Evolutionary conservation across 805 yeast genomes (phyloP).

Genomic region (Naumovozyma dairenensis): DNA sequence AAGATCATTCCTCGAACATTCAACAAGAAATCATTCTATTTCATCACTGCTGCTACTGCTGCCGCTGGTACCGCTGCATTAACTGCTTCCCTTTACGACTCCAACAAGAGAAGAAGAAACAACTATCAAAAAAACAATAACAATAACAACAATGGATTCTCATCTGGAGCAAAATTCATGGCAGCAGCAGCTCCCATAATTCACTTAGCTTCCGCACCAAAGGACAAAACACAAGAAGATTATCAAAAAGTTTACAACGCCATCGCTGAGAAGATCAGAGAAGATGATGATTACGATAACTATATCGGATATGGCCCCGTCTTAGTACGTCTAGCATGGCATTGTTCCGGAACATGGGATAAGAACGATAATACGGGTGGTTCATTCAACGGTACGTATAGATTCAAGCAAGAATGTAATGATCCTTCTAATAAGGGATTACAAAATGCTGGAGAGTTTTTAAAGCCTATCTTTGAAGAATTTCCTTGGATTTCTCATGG

Average conservation of each 20-base stretch:
- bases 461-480: slow-evolving; percentile 43
- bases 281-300: slow-evolving; percentile 50
- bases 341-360: slow-evolving; percentile 75
- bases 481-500: slow-evolving; percentile 70
- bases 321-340: slow-evolving; percentile 77
- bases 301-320: slow-evolving; percentile 69
- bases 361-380: slow-evolving; percentile 49
- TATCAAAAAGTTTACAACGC: slow-evolving; percentile 63
- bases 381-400: slow-evolving; percentile 64
- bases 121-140: slow-evolving; percentile 9
- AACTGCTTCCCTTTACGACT: slow-evolving; percentile 12
- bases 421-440: slow-evolving; percentile 60
- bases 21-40: slow-evolving; percentile 16
- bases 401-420: slow-evolving; percentile 38
- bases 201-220: slow-evolving; percentile 27
- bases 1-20: slow-evolving; percentile 14
- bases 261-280: slow-evolving; percentile 53
- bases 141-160: slow-evolving; percentile 7
- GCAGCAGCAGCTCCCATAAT: slow-evolving; percentile 32
- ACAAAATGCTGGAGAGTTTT: slow-evolving; percentile 44
- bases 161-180: slow-evolving; percentile 12
- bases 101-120: slow-evolving; percentile 14
- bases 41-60: slow-evolving; percentile 24
- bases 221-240: slow-evolving; percentile 33
- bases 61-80: slow-evolving; percentile 27